A percentile compares a stretch with the other conserved stretches of the same genome.
phyloP scores from a whole-genome alignment of 768 basidiomycete genomes.

The Pulveroboletus frians region DNA sequence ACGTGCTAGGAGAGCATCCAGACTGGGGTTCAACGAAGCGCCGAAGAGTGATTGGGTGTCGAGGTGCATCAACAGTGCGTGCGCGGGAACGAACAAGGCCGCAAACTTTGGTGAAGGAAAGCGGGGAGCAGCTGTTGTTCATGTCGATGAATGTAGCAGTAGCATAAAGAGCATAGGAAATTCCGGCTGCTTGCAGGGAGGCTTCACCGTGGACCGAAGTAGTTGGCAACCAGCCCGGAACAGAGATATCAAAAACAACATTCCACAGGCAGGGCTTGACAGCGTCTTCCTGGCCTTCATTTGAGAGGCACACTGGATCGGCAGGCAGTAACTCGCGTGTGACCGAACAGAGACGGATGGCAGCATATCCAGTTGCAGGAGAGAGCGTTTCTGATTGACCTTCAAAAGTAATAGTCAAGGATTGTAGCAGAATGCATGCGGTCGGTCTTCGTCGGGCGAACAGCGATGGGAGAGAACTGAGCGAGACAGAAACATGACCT shows the following conservation, averaged over 20 bases:
- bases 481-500: slow-evolving; percentile 65
- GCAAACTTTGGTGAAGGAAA: slow-evolving; percentile 52
- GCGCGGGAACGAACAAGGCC: slow-evolving; percentile 47
- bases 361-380: slow-evolving; percentile 59
- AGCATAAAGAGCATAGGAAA: slow-evolving; percentile 63
- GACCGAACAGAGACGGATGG: slow-evolving; percentile 61
- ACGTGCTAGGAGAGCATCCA: slow-evolving; percentile 22
- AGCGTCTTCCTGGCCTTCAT: slow-evolving; percentile 58
- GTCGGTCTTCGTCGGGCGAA: slow-evolving; percentile 48
- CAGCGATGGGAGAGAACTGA: slow-evolving; percentile 53
- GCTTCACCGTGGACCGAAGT: slow-evolving; percentile 45
- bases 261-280: slow-evolving; percentile 60
- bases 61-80: slow-evolving; percentile 37
- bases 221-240: slow-evolving; percentile 90
- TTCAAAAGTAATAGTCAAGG: slow-evolving; percentile 74
- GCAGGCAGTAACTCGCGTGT: slow-evolving; percentile 51
- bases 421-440: slow-evolving; percentile 55
- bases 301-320: slow-evolving; percentile 55
- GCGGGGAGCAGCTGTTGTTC: slow-evolving; percentile 39
- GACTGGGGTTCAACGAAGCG: slow-evolving; percentile 48
- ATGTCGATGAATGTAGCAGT: slow-evolving; percentile 52
- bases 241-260: slow-evolving; percentile 70
- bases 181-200: slow-evolving; percentile 44
- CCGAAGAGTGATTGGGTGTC: slow-evolving; percentile 41
- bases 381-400: slow-evolving; percentile 77